Evolutionary conservation across 768 basidiomycete genomes (phyloP), one percentile per base, ranked within the genome.

Genomic region (Kwoniella shandongensis): DNA sequence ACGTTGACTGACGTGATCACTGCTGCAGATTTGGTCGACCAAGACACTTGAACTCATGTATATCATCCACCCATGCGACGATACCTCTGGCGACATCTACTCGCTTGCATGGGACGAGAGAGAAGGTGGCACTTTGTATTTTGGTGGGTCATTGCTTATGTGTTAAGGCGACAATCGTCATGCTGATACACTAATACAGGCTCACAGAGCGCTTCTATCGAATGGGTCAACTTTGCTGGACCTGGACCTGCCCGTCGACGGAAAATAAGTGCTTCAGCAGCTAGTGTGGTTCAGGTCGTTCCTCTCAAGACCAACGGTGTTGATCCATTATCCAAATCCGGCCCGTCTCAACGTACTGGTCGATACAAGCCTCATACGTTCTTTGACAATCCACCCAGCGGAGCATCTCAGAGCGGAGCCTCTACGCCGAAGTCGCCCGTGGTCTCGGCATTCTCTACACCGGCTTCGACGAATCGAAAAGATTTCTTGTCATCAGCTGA

Each of bases 151-250:
- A 26, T 39, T 23, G 7, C 42, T 18, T 23, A 5, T 5, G 5
- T 44, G 3, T 29, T 30, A 22, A 27, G 2, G 12, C 36, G 29
- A 3, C n/a, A 13, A 20, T 18, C 26, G 23, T 35, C 54, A n/a
- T n/a, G 23, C 48, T 26, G n/a, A 52, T 17, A 27, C 39, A 8
- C 39, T 22, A 17, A 4, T 27, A 15, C 15, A 70, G 69, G 69
- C 22, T 92, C 90, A 71, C 89, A 96, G 76, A 89, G 91, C 72
- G 92, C 92, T 1, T 92, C 90, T 12, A 80, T 96, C 26, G 90
- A 96, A 69, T 96, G 90, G 90, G 84, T 86, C 72, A 79, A 83
- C 65, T 89, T 92, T 50, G 68, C 72, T 11, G 52, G 63, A 36
- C 53, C 61, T 1, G 48, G 53, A 13, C 61, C 63, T 2, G 30